Evolutionary conservation across 164 flowering plant species (phyloP).

Genomic region (Dillenia turbinata): DNA sequence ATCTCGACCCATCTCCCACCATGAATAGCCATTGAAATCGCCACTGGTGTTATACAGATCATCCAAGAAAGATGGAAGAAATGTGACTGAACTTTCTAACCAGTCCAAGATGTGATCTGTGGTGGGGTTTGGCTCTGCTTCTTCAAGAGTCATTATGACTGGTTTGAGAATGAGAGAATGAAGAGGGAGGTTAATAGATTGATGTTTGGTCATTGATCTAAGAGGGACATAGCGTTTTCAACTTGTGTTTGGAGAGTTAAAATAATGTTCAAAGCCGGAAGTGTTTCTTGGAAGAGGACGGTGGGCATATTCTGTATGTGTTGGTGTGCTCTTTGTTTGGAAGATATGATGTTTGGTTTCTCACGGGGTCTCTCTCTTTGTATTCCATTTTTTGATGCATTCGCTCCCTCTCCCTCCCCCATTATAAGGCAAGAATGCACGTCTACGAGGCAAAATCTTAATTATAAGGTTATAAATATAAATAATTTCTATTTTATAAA

Average conservation of each 20-base stretch:
- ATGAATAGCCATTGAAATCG: slow-evolving; percentile 29
- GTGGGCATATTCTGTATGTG: slow-evolving; percentile 33
- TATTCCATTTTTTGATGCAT: no score
- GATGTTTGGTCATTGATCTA: slow-evolving; percentile 20
- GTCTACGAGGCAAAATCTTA: no score
- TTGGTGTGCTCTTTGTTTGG: slow-evolving; percentile 41
- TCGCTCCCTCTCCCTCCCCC: no score
- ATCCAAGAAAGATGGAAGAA: slow-evolving; percentile 38
- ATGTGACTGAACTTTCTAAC: slow-evolving; percentile 41
- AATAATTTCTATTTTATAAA: no score
- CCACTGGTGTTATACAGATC: slow-evolving; percentile 31
- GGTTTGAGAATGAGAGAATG: slow-evolving; percentile 1
- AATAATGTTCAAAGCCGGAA: slow-evolving; percentile 6
- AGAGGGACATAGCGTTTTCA: neutral
- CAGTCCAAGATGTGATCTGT: slow-evolving; percentile 46
- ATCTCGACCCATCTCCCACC: slow-evolving; percentile 37
- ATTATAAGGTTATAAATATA: no score
- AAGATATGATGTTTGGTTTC: slow-evolving; percentile 29
- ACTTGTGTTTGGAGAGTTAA: slow-evolving; percentile 1
- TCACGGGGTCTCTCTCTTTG: no score
- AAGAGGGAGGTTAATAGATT: neutral
- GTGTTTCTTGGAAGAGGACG: slow-evolving; percentile 28
- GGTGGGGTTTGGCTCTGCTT: slow-evolving; percentile 30
- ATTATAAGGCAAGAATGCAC: no score
- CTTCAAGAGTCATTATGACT: slow-evolving; percentile 32